Base-by-base conservation (phyloP, 2,329 filamentous ascomycete species). In the Macroventuria anomochaeta region DNA sequence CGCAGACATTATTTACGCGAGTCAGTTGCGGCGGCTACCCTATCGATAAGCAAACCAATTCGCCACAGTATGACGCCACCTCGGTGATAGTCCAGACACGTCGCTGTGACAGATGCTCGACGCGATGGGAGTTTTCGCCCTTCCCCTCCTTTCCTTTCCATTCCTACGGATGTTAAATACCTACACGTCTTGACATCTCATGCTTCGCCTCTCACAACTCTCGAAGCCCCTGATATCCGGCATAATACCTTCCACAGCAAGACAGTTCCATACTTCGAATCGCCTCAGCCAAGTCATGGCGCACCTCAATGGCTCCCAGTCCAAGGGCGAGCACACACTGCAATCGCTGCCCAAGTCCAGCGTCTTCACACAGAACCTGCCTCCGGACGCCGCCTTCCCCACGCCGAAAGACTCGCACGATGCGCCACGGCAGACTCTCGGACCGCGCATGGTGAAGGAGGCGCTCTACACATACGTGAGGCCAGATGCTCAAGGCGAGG, bases 401-500 rank as follows among this genome's bases (percentile, higher is more conserved):
- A 96, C 91, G 0, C 92, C 95, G 0, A 83, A 86, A 56, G 83
- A 83, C 54, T 97, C 93, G 0, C 91, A 97, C 75, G 83, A 85
- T 63, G 91, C 91, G 0, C 88, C 91, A 1, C 86, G 93, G 65
- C 83, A 88, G 51, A 79, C 88, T 29, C 87, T 97, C 41, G 83
- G 84, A 0, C 93, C 95, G 13, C 88, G 93, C 41, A 82, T 91
- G 73, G 95, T 99, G 33, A 91, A 88, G 70, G 85, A 87, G 54
- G 93, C 95, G 3, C 77, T 93, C 43, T 99, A 90, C 76, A 96
- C 93, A 7, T 99, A 88, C 81, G 92, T 99, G 17, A 86, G 92
- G 3, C 95, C 95, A 0, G 89, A 93, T 66, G 76, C 81, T 17
- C 83, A 87, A 21, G 80, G 87, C 58, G 83, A 88, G 18, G 85